These are phyloP conservation scores for Onygenales sp. DNA, from an alignment of 2,329 filamentous ascomycete species.

Conservation along the genomic window DNA sequence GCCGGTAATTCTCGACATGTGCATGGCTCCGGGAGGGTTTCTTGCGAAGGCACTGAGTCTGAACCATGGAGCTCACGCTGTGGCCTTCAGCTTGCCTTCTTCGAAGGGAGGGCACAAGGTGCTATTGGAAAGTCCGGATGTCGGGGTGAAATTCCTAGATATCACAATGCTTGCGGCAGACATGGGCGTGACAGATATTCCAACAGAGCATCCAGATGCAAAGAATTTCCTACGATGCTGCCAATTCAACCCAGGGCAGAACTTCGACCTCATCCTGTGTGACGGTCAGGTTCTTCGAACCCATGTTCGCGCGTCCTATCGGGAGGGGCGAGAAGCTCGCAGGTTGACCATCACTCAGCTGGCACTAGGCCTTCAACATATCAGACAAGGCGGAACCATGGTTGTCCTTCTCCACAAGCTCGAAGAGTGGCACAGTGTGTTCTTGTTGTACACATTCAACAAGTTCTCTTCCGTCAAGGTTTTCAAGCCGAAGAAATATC, in stretches of 20 bases:
- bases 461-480: constrained; percentile 35
- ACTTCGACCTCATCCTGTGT: constrained; percentile 35
- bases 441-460: constrained; percentile 30
- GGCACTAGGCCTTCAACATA: constrained; percentile 37
- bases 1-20: constrained; percentile 41
- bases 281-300: constrained; percentile 40
- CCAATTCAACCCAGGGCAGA: background rate
- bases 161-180: constrained; percentile 38
- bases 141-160: constrained; percentile 28
- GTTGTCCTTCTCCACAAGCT: constrained; percentile 43
- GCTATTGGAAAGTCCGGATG: constrained; percentile 17
- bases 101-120: constrained; percentile 34
- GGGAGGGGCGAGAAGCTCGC: constrained; percentile 23
- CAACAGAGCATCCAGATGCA: constrained; percentile 14
- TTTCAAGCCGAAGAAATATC: constrained; percentile 36
- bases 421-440: constrained; percentile 32
- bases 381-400: constrained; percentile 38
- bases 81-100: constrained; percentile 34
- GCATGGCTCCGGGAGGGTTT: constrained; percentile 49
- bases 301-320: constrained; percentile 25
- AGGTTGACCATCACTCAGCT: constrained; percentile 33
- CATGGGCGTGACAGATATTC: constrained; percentile 3
- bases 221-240: constrained; percentile 22
- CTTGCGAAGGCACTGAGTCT: constrained; percentile 26
- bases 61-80: constrained; percentile 27